A percentile compares a stretch with the other conserved stretches of the same genome.
phyloP scores from a whole-genome alignment of 2,329 filamentous ascomycete species.

The Knufia fluminis region DNA sequence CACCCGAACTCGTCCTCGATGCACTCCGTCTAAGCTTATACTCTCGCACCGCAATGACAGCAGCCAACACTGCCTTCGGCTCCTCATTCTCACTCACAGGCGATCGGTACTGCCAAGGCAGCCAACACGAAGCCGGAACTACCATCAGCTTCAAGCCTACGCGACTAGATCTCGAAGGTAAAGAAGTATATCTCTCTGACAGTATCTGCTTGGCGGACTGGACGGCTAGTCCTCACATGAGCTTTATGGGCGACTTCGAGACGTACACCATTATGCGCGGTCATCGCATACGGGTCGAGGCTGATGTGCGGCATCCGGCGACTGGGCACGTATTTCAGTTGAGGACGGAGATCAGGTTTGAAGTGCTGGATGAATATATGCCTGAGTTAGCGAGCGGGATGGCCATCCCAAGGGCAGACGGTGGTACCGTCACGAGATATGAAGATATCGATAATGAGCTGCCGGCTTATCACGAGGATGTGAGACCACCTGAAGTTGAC shows the following conservation, averaged over 20 bases:
- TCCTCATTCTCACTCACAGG: not conserved
- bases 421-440: not conserved
- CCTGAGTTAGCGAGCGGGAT: not conserved
- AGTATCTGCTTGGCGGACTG: not conserved
- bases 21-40: not conserved
- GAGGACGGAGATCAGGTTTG: not conserved
- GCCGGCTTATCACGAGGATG: conserved; percentile 6
- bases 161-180: not conserved
- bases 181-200: not conserved
- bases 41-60: not conserved
- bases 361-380: not conserved
- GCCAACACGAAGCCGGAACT: not conserved
- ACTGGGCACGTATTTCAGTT: conserved; percentile 4
- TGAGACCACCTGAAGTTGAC: not conserved
- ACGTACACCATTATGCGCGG: not conserved
- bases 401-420: too few relatives aligned
- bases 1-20: conserved; percentile 1
- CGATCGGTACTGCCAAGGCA: not conserved
- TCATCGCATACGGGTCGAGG: conserved; percentile 2
- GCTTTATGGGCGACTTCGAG: not conserved
- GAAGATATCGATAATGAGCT: not conserved
- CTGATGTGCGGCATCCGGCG: conserved; percentile 1
- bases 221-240: not conserved
- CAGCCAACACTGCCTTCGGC: not conserved
- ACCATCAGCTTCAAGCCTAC: not conserved